These are phyloP conservation scores for Xerocomus cyaneibrunnescens DNA, from an alignment of 1,284 basidiomycete species.

Conservation along the genomic window DNA sequence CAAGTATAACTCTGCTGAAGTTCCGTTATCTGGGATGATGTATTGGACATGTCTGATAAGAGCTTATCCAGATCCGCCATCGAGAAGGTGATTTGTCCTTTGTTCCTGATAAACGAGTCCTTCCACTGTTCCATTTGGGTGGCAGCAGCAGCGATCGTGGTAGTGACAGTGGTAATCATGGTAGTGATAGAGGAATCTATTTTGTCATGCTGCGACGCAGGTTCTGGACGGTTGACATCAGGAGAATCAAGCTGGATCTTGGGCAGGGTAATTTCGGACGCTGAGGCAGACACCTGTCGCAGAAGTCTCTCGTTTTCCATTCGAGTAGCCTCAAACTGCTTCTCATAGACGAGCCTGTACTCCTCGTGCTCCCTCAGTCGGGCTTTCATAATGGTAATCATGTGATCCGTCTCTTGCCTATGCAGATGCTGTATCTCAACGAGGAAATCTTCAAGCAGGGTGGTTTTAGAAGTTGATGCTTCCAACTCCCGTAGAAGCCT, in stretches of 20 bases:
- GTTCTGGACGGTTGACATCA: neutral
- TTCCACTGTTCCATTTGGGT: constrained; percentile 9
- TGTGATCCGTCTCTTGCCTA: constrained; percentile 10
- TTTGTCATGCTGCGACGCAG: neutral
- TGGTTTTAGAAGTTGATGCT: too few relatives aligned
- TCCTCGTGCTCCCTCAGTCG: neutral
- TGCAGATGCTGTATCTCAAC: constrained; percentile 1
- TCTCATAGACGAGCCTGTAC: neutral
- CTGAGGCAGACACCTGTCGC: neutral
- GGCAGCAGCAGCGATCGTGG: constrained; percentile 4
- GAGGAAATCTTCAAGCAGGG: neutral
- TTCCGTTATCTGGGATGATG: neutral
- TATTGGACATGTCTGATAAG: neutral
- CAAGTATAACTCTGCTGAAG: neutral
- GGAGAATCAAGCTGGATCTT: constrained; percentile 2
- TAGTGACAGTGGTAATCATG: neutral
- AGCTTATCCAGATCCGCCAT: constrained; percentile 13
- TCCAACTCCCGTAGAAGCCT: too few relatives aligned
- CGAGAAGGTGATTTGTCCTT: constrained; percentile 5
- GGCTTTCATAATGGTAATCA: neutral
- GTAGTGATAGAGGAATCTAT: neutral
- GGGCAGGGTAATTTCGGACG: constrained; percentile 3
- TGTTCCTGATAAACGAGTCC: neutral
- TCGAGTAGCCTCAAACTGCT: neutral
- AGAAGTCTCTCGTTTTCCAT: neutral